These are phyloP conservation scores for Leishmania guyanensis DNA, from an alignment of 208 protist genomes.

Conservation along the genomic window DNA sequence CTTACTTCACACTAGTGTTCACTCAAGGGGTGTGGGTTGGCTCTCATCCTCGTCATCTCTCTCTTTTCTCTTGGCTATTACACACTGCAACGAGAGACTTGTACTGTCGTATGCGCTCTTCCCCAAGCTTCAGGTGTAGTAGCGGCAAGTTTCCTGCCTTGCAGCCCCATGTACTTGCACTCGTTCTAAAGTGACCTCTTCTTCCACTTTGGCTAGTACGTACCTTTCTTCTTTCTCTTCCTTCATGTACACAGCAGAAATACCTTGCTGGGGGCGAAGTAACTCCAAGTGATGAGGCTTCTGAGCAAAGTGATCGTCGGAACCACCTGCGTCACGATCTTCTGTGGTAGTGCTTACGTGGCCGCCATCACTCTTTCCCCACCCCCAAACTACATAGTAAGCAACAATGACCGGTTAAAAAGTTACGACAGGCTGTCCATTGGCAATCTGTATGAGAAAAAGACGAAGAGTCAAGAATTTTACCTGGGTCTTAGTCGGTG, in stretches of 20 bases:
- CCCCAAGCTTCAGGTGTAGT: neutral
- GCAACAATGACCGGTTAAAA: conserved; percentile 69
- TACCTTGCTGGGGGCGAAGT: neutral
- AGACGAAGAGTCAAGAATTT: conserved; percentile 83
- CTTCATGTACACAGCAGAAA: neutral
- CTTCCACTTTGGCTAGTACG: neutral
- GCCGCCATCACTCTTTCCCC: conserved; percentile 65
- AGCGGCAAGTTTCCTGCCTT: neutral
- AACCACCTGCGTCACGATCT: conserved; percentile 67
- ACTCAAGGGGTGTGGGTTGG: neutral
- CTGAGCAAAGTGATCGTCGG: conserved; percentile 52
- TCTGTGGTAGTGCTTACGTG: conserved; percentile 69
- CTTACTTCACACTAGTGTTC: neutral
- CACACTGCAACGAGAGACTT: neutral
- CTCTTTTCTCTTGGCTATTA: neutral
- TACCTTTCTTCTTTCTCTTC: conserved; percentile 6
- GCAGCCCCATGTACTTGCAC: neutral
- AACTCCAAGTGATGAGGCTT: conserved; percentile 29
- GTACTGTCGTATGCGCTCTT: neutral
- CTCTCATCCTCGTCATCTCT: neutral
- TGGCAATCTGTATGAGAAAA: conserved; percentile 77
- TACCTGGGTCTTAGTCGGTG: conserved; percentile 81
- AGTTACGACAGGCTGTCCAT: conserved; percentile 73
- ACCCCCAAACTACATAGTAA: conserved; percentile 73
- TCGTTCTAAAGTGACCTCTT: neutral